Evolutionary conservation across 2,329 filamentous ascomycete species (phyloP), one percentile per base, ranked within the genome.

Genomic region (Xylaria multiplex): DNA sequence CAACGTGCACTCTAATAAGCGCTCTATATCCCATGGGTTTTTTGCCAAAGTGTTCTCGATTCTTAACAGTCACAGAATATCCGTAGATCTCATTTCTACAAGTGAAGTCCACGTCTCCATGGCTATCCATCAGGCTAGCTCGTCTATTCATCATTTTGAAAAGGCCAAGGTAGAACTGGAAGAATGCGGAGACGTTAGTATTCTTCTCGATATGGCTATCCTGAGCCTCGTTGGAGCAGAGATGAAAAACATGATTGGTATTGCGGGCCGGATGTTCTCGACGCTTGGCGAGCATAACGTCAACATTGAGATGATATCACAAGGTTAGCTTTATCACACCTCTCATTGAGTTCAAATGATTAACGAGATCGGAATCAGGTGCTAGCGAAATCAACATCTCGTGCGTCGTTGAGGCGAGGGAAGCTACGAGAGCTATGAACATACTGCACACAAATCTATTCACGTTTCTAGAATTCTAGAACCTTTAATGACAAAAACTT

Each of bases 321-420:
- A 99, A 82, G 96, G 96, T 95, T 84, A 84, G 75, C 65, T 13
- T 27, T 13, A 49, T 5, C n/a, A 2, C 19, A 11, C 22, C 46
- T n/a, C 48, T 3, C n/a, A 7, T 37, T n/a, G 8, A 11, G 13
- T 2, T 45, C 27, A 2, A 37, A 35, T 58, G 2, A 37, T 49
- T 68, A 56, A 69, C 57, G 2, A 42, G 27, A 11, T 40, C 32
- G 6, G 14, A 13, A 61, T 35, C 46, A 97, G 93, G 94, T 74
- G 96, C 96, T 30, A 97, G 94, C 77, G 96, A 99, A 83, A 99
- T 99, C 81, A 99, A 98, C 79, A 99, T 99, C 67, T 97, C 93
- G 11, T 99, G 96, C 77, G 96, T 99, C 52, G 97, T 99, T 77
- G 93, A 96, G 74, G 93, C 93, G 71, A 85, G 90, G 71, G 93